A percentile compares a stretch with the other conserved stretches of the same genome.
Evolutionary conservation across 192 early-diverging fungal genomes (phyloP).

Genomic region (Backusella westeae): DNA sequence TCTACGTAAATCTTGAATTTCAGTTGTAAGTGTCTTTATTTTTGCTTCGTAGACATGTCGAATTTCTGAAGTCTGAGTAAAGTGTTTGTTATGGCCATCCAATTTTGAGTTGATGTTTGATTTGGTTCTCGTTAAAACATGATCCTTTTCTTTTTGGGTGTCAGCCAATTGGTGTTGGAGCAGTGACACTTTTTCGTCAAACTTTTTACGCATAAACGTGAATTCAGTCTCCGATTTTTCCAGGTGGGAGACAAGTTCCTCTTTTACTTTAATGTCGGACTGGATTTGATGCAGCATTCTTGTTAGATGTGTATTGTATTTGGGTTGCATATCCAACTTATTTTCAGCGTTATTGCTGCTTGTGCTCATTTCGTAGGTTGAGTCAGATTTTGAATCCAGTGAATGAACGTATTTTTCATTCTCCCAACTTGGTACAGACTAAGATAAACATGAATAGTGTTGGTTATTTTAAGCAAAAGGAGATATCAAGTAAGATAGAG

Average conservation of each 20-base stretch:
- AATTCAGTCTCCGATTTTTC: conserved; percentile 57
- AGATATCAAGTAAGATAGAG: background rate
- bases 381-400: conserved; percentile 12
- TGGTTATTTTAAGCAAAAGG: background rate
- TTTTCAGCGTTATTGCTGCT: background rate
- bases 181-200: conserved; percentile 65
- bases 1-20: conserved; percentile 51
- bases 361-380: background rate
- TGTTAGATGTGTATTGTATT: conserved; percentile 21
- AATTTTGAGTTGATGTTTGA: background rate
- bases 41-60: conserved; percentile 56
- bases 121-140: conserved; percentile 40
- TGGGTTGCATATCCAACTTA: conserved; percentile 7
- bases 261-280: conserved; percentile 56
- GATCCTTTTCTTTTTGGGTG: conserved; percentile 60
- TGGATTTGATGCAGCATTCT: conserved; percentile 59
- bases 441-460: background rate
- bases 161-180: conserved; percentile 59
- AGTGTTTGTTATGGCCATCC: background rate
- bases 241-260: conserved; percentile 56
- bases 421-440: conserved; percentile 12
- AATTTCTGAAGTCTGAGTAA: conserved; percentile 20
- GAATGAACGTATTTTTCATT: background rate
- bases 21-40: conserved; percentile 52
- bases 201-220: conserved; percentile 55